Conservation (phyloP, 305 asterid species). For the Solanum hybrid region DNA sequence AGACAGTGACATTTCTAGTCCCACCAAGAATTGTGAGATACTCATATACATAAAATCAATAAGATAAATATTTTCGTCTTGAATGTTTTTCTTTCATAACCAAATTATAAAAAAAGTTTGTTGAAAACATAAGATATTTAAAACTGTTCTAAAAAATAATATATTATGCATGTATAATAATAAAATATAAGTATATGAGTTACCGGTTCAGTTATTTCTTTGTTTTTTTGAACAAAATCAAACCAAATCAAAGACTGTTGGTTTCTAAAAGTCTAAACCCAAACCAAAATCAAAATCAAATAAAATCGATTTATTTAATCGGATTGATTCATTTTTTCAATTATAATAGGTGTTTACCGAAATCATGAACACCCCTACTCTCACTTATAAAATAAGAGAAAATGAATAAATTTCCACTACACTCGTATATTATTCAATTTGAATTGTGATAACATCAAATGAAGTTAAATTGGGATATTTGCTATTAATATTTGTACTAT, state of each 20-base stretch:
- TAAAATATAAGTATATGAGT: no score
- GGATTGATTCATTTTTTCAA: background rate
- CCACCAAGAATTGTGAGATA: background rate
- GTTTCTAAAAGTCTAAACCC: no score
- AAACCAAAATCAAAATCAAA: no score
- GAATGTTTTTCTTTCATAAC: background rate
- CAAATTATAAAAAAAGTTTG: no score
- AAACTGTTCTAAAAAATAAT: no score
- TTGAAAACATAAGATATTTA: background rate
- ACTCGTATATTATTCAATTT: background rate
- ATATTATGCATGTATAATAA: no score
- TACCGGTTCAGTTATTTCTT: no score
- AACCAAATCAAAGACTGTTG: background rate
- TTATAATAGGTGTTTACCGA: accelerated
- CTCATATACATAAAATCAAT: background rate
- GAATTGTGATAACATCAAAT: background rate
- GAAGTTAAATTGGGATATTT: background rate
- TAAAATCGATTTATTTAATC: no score
- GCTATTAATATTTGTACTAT: background rate
- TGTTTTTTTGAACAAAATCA: background rate
- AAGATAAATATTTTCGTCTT: background rate
- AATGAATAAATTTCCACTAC: background rate
- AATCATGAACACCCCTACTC: background rate
- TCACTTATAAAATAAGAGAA: background rate
- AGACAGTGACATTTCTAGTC: background rate